Base-by-base conservation (phyloP, 2,329 filamentous ascomycete species). In the Westerdykella aurantiaca region DNA sequence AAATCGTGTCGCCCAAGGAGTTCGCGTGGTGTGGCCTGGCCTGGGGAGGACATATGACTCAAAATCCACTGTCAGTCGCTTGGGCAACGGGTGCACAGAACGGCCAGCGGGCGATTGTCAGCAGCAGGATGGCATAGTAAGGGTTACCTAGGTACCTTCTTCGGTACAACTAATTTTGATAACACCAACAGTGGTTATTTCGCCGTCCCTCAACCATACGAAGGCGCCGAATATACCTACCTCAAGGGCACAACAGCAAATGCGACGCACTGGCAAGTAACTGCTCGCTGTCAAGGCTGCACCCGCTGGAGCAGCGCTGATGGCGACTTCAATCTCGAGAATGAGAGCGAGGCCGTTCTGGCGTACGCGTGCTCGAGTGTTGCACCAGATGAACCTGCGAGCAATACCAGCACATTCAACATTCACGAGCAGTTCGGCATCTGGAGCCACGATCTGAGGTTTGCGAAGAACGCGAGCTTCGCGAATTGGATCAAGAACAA, bases 111-210 rank as follows among this genome's bases (percentile, higher is more conserved):
- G 49, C 42, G 4, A 43, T 51, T 21, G 34, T 52, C 11, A 49
- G 45, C 23, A 49, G 45, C 38, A 35, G 53, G 10, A 50, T 52
- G 39, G 53, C 53, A 10, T 50, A 33, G 51, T 56, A 47, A 42
- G 51, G 41, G 11, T 14, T 33, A 21, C 16, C 23, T 23, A 29
- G 25, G 11, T 18, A 7, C 35, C 34, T 18, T 17, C 12, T 40
- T 23, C 10, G 13, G 13, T 33, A 42, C 2, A 13, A 18, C 14
- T 13, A 2, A 42, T 42, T 21, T 21, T 40, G 25, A 29, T 47
- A 17, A 43, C 17, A 95, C 74, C 70, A 88, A 95, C 74, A 93
- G 86, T 45, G 89, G 89, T 62, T 90, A 95, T 74, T 95, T 95
- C 67, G 89, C 89, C 63, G 83, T 95, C 72, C 91, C 86, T 69